Percentiles rank a stretch among this genome's conserved stretches.
Conservation (phyloP, 2,329 filamentous ascomycete species). For the Allantophomopsis cytisporea region DNA sequence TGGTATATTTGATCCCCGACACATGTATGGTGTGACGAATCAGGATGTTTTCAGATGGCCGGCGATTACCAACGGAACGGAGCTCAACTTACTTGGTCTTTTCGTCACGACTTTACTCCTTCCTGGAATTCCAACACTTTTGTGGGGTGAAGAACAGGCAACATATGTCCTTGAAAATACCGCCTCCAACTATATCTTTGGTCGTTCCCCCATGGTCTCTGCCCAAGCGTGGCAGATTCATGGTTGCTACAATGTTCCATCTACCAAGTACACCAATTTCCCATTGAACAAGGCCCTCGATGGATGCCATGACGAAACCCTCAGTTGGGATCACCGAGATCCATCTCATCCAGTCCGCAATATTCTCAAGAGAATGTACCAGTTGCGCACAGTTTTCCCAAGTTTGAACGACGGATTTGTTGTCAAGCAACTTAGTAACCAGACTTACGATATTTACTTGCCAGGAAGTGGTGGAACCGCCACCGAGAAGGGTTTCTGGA, state of each 20-base stretch:
- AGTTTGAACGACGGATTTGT: constrained; percentile 45
- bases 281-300: constrained; percentile 36
- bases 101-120: constrained; percentile 45
- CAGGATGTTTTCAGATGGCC: constrained; percentile 56
- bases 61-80: constrained; percentile 38
- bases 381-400: constrained; percentile 40
- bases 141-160: constrained; percentile 54
- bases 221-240: constrained; percentile 50
- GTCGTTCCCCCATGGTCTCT: constrained; percentile 47
- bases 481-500: constrained; percentile 48
- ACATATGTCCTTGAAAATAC: constrained; percentile 52
- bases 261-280: constrained; percentile 42
- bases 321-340: constrained; percentile 47
- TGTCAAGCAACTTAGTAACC: constrained; percentile 39
- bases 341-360: constrained; percentile 46
- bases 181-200: constrained; percentile 50
- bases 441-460: constrained; percentile 33
- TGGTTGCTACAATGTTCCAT: constrained; percentile 44
- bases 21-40: constrained; percentile 51
- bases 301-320: constrained; percentile 42
- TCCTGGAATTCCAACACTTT: constrained; percentile 43
- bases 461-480: constrained; percentile 35
- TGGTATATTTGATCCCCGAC: constrained; percentile 46
- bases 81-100: constrained; percentile 40
- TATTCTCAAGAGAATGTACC: constrained; percentile 46